Evolutionary conservation across 352 stramenopile genomes (phyloP), one percentile per base, ranked within the genome.

Genomic region (Saprolegnia parasitica): DNA sequence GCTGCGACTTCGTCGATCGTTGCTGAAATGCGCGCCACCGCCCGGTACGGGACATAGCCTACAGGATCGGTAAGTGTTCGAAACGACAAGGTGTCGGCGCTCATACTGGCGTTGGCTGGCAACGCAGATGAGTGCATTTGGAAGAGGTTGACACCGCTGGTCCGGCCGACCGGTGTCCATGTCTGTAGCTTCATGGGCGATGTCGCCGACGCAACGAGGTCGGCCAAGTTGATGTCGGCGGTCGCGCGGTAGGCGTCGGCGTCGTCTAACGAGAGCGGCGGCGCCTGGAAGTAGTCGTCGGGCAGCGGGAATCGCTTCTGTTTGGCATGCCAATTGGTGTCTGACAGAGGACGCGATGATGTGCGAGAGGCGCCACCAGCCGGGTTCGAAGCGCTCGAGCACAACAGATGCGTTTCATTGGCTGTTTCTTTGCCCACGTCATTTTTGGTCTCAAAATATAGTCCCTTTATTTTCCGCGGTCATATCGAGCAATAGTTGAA

Each of bases 291-390:
- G 50, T 32, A 68, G 5, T 18, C 6, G 5, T 54, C 32, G 8
- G 62, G 62, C 23, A 68, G 50, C 50, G 62, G 62, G 37, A 61
- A 68, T 8, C 42, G 62, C 52, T 49, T 49, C 13, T 15, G 42
- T 1, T n/a, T 10, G 18, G 13, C 13, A 49, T 49, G 11, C 11
- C 11, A 49, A 49, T 35, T 35, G 29, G 29, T n/a, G 42, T 49
- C 13, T n/a, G 18, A n/a, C 42, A n/a, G 42, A 49, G 18, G 42
- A 49, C 13, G 42, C 42, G 3, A 49, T 46, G 8, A 15, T n/a
- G 42, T 49, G 42, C 18, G 3, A 49, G 42, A 49, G 42, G 42
- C 11, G 42, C 42, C 42, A 49, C 42, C 42, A 49, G 11, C 42
- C 42, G 42, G 42, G 13, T 49, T 49, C 42, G 13, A 10, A 10